Evolutionary conservation across 768 basidiomycete genomes (phyloP), one percentile per base, ranked within the genome.

Genomic region (Suillus subaureus): DNA sequence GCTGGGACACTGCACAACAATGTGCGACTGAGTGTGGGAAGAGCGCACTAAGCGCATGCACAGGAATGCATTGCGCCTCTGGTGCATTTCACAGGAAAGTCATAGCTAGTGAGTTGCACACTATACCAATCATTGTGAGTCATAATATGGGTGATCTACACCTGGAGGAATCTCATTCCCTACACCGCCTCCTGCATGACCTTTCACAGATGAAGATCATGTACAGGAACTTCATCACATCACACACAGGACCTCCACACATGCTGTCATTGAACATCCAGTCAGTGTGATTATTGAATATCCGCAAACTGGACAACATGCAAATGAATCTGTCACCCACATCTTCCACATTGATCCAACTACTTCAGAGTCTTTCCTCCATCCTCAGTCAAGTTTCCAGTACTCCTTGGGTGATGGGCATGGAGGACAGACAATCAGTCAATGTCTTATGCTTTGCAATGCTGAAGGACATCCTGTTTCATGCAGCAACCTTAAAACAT

Each of bases 381-480:
- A 6, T 60, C 58, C 58, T 15, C 13, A 60, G 58, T 40, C 58
- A 60, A 39, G 28, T 18, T 60, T 40, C 37, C 58, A 60, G 28
- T 40, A 60, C n/a, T 60, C 37, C 18, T 42, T 60, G 15, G 58
- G 47, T 15, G 23, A 49, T 26, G 47, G 47, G 6, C 47, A 49
- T 15, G 47, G 23, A 2, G 47, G 23, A 2, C 13, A 15, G 13
- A 26, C 6, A 2, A 49, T 49, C 6, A 3, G 47, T 13, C n/a
- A 26, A 49, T 49, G 23, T 26, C 23, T 49, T 13, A 49, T 49
- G 47, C 47, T 49, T 6, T 4, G 13, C 6, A 6, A 49, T 6
- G 6, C 47, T 26, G 13, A 26, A 23, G 23, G 47, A 15, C 47
- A 49, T 7, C 47, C 47, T 2, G 6, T 49, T 49, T 49, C 47